Evolutionary conservation across 352 stramenopile species (phyloP).

Genomic region (Phytophthora pseudosyringae): DNA sequence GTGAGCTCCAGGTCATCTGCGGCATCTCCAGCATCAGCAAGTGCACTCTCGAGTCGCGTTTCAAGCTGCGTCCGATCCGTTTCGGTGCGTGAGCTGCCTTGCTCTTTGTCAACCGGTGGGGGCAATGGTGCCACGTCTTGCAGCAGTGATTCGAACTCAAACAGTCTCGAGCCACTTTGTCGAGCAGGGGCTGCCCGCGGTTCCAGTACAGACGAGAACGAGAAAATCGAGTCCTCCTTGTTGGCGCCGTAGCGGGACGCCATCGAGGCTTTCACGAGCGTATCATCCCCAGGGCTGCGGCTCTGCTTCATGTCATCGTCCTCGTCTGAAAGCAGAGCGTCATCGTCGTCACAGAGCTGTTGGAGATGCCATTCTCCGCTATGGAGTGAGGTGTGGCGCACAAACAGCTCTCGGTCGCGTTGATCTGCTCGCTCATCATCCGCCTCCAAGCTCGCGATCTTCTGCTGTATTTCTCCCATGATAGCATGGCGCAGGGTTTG

Average conservation of each 20-base stretch:
- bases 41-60: neutral
- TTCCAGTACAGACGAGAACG: slow-evolving; percentile 24
- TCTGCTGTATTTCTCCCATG: slow-evolving; percentile 56
- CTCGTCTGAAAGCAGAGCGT: slow-evolving; percentile 22
- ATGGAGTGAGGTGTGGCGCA: slow-evolving; percentile 47
- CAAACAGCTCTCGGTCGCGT: slow-evolving; percentile 46
- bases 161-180: slow-evolving; percentile 32
- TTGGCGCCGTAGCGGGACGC: neutral
- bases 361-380: slow-evolving; percentile 43
- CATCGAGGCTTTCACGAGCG: neutral
- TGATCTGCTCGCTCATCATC: slow-evolving; percentile 44
- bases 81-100: neutral
- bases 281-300: neutral
- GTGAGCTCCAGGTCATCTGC: slow-evolving; percentile 37
- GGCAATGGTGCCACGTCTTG: slow-evolving; percentile 19
- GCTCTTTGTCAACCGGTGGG: neutral
- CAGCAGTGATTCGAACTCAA: slow-evolving; percentile 68
- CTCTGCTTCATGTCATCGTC: slow-evolving; percentile 1
- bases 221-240: slow-evolving; percentile 37
- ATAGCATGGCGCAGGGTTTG: slow-evolving; percentile 38
- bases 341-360: slow-evolving; percentile 20
- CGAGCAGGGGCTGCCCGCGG: neutral
- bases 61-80: slow-evolving; percentile 1
- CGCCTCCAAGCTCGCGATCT: slow-evolving; percentile 47
- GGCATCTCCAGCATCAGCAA: slow-evolving; percentile 7